phyloP scores from a whole-genome alignment of 257 asterid species.

The Solanum ossicruentum region DNA sequence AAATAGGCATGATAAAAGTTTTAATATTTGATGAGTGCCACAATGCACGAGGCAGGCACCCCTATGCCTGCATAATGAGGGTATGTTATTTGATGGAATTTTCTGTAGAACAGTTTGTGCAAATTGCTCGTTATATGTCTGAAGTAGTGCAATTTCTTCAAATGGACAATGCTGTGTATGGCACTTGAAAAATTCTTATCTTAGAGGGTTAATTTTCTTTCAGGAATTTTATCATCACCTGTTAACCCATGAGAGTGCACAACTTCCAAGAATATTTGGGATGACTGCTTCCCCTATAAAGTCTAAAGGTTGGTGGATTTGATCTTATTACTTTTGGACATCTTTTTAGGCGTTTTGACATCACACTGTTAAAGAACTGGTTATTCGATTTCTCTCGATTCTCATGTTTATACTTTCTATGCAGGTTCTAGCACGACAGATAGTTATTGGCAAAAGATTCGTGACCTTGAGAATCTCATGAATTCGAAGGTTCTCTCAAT shows the following conservation, averaged over 20 bases:
- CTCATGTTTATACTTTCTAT: background rate
- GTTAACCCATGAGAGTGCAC: constrained; percentile 7
- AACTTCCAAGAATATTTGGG: constrained; percentile 80
- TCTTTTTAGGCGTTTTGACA: background rate
- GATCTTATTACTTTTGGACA: background rate
- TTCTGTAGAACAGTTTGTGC: background rate
- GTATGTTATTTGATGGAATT: constrained; percentile 15
- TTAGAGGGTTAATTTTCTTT: background rate
- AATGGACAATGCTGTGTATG: background rate
- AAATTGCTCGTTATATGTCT: background rate
- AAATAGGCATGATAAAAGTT: constrained; percentile 50
- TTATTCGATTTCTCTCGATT: background rate
- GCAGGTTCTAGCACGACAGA: constrained; percentile 33
- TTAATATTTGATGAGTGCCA: constrained; percentile 87
- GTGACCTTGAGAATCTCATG: constrained; percentile 65
- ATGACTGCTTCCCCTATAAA: constrained; percentile 97
- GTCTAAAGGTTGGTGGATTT: constrained; percentile 47
- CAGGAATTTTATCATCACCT: constrained; percentile 66
- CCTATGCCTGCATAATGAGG: constrained; percentile 71
- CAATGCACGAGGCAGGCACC: constrained; percentile 62
- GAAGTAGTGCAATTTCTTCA: background rate
- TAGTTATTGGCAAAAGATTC: constrained; percentile 44
- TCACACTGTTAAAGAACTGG: background rate
- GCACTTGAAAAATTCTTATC: background rate
- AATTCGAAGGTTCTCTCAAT: constrained; percentile 55